Percentiles rank a stretch among this genome's conserved stretches.
phyloP scores from a whole-genome alignment of 2,329 filamentous ascomycete genomes.

The Thelonectria olida region DNA sequence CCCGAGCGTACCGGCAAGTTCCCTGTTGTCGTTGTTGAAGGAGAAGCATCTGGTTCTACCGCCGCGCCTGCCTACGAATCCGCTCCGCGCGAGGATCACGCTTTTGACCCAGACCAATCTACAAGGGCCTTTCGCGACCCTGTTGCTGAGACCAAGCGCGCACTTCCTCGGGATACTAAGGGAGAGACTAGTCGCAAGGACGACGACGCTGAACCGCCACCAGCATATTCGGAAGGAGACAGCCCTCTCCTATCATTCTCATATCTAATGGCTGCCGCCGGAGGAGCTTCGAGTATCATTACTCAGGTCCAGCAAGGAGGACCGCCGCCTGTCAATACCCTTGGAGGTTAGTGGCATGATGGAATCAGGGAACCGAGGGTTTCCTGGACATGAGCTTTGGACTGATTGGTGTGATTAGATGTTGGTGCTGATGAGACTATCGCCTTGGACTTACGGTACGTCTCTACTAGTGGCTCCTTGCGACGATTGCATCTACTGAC shows the following conservation, averaged over 20 bases:
- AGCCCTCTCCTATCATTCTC: conserved; percentile 92
- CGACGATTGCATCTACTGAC: conserved; percentile 35
- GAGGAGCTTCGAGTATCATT: conserved; percentile 97
- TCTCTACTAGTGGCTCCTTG: neutral
- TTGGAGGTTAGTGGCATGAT: conserved; percentile 73
- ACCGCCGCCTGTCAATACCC: conserved; percentile 85
- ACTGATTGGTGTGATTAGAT: conserved; percentile 57
- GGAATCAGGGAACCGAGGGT: neutral
- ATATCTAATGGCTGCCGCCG: conserved; percentile 97
- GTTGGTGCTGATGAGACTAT: conserved; percentile 93
- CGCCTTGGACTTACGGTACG: conserved; percentile 90
- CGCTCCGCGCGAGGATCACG: conserved; percentile 44
- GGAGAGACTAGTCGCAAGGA: conserved; percentile 77
- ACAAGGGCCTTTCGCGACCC: conserved; percentile 58
- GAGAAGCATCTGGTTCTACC: conserved; percentile 47
- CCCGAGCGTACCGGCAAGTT: conserved; percentile 47
- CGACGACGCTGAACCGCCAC: conserved; percentile 90
- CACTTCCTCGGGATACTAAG: conserved; percentile 84
- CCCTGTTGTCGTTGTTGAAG: conserved; percentile 43
- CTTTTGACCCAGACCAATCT: conserved; percentile 48
- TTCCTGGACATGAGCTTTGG: neutral
- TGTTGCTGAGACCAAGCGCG: conserved; percentile 82
- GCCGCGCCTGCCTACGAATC: conserved; percentile 67
- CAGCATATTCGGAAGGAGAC: conserved; percentile 93
- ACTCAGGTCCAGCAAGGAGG: conserved; percentile 97